Evolutionary conservation across 2,329 filamentous ascomycete genomes (phyloP), one percentile per base, ranked within the genome.

Genomic region (Coccinonectria pachysandricola): DNA sequence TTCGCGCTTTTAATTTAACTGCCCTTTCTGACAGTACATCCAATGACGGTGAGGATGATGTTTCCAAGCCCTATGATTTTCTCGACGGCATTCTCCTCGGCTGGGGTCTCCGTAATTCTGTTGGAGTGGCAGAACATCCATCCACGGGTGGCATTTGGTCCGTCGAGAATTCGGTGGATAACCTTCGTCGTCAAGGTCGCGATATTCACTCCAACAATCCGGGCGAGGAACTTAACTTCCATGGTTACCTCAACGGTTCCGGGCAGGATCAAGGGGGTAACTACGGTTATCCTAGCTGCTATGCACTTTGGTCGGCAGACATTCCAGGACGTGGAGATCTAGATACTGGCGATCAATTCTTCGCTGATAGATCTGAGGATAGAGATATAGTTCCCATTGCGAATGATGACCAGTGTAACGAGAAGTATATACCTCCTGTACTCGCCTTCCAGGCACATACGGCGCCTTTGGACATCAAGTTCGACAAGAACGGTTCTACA

Each of bases 61-160:
- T 45, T 16, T 30, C 31, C 23, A 26, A 42, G 4, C 45, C 61
- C 3, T 60, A 57, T 43, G 53, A 68, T 37, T 74, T 62, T 23
- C 39, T 54, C 52, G 38, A 70, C 9, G 68, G 68, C 3, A 38
- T 48, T 8, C 40, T 68, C 0, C 51, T 73, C 3, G 69, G 77
- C 10, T 85, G 78, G 78, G 80, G 80, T 8, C 59, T 86, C 27
- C 65, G 78, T 19, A 85, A 85, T 49, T 75, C 75, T 2, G 78
- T 83, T 4, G 80, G 79, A 7, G 55, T 85, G 4, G 75, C 60
- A n/a, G 77, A 80, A 49, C 63, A 82, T 28, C 65, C 64, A 1
- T 31, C 43, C 4, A 58, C 58, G 1, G 68, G 68, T 12, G 64
- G 60, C 11, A 59, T 74, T 32, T 73, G 64, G 56, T 61, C 58